Evolutionary conservation across 176 grass and related monocot species (phyloP), one percentile per base, ranked within the genome.

Genomic region (Phragmites australis): DNA sequence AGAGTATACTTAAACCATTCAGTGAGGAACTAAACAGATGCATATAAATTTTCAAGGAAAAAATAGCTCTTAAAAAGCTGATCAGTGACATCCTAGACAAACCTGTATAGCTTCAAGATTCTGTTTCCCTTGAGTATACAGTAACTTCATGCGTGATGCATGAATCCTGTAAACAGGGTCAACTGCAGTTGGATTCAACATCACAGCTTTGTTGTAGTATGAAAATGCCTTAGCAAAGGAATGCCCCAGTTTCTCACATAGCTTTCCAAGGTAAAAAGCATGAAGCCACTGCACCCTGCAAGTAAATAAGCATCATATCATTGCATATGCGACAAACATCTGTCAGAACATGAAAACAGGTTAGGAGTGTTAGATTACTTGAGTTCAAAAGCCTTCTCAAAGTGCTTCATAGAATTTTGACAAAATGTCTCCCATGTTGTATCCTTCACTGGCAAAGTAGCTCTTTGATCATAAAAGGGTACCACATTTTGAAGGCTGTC

Each of bases 121-220:
- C 43, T 89, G 82, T 63, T 91, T 91, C 67, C 88, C 92, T 91
- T 26, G 80, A 81, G 80, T 93, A 90, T 98, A 98, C 78, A 98
- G 88, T 85, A 98, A 85, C 83, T 94, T 98, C 77, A 98, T 57
- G 42, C 92, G 88, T 89, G 95, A 98, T 78, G 90, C 95, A 81
- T 98, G 92, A 76, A 98, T 90, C 85, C 90, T 98, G 73, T 98
- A 98, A 77, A 98, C 92, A 34, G 92, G 90, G 75, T 98, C 95
- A 54, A 98, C 95, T 77, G 88, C 92, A 79, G 90, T 92, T 77
- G 90, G 90, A 85, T 94, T 98, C 69, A 94, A 65, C n/a, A 56
- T 78, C 79, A 80, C 68, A 65, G 95, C 92, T 89, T 93, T 89
- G 60, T 51, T 89, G 41, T 93, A 98, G 84, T 98, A 98, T 53